These are phyloP conservation scores for Udeniomyces megalosporus DNA, from an alignment of 768 basidiomycete genomes.

Conservation along the genomic window DNA sequence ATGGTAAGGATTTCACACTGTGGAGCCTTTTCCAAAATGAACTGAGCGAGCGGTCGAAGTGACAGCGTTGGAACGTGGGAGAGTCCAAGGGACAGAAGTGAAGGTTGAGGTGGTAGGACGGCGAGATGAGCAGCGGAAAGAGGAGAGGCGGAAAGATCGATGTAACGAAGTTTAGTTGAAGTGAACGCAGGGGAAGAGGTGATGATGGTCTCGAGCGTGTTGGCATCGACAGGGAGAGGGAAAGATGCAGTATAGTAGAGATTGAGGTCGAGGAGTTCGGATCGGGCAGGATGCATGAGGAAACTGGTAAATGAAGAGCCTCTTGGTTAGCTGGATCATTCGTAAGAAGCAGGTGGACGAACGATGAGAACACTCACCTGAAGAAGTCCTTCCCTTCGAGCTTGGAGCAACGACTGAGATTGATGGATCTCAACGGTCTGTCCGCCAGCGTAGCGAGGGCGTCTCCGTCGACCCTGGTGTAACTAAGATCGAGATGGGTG, in stretches of 20 bases:
- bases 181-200: slow-evolving; percentile 61
- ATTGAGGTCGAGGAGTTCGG: slow-evolving; percentile 46
- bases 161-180: slow-evolving; percentile 57
- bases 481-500: slow-evolving; percentile 30
- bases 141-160: slow-evolving; percentile 76
- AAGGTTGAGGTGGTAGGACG: slow-evolving; percentile 49
- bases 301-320: slow-evolving; percentile 35
- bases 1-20: slow-evolving; percentile 78
- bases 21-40: slow-evolving; percentile 49
- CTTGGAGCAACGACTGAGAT: slow-evolving; percentile 69
- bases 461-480: slow-evolving; percentile 23
- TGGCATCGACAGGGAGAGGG: slow-evolving; percentile 48
- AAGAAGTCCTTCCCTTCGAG: slow-evolving; percentile 29
- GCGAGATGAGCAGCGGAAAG: slow-evolving; percentile 41
- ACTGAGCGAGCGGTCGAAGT: slow-evolving; percentile 47
- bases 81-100: slow-evolving; percentile 72
- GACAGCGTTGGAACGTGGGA: slow-evolving; percentile 64
- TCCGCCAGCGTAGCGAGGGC: slow-evolving; percentile 33
- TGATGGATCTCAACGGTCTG: slow-evolving; percentile 57
- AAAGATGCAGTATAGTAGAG: slow-evolving; percentile 81
- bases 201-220: slow-evolving; percentile 53
- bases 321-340: no score
- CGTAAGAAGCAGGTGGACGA: background rate
- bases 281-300: slow-evolving; percentile 21
- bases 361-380: background rate